Conservation (phyloP, 2,329 filamentous ascomycete genomes). For the Helicocarpus griseus region DNA sequence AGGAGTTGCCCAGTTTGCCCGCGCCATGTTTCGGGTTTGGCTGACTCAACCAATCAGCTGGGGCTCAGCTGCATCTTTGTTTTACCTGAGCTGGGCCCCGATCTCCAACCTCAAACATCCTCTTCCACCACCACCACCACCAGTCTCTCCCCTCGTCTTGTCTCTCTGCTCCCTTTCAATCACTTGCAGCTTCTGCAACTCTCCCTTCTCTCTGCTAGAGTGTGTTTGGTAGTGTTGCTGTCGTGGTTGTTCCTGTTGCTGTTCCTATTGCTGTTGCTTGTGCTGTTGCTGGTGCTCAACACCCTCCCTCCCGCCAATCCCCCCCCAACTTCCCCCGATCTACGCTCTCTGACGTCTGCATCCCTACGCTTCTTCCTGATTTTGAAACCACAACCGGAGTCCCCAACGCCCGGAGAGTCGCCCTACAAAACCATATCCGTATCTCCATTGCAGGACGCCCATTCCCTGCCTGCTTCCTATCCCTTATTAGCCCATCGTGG, state of each 20-base stretch:
- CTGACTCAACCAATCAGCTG: background rate
- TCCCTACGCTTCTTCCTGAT: background rate
- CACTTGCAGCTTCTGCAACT: background rate
- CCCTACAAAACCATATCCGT: background rate
- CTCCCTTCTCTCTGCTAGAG: background rate
- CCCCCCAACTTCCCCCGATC: background rate
- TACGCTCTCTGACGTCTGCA: background rate
- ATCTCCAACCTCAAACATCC: too few relatives aligned
- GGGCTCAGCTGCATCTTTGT: background rate
- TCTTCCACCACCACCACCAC: too few relatives aligned
- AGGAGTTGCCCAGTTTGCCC: background rate
- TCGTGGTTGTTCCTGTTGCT: background rate
- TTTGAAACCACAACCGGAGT: background rate
- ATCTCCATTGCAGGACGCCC: background rate
- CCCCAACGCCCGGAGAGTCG: background rate
- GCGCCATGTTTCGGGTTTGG: background rate
- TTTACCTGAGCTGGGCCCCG: background rate
- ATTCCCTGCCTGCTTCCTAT: background rate
- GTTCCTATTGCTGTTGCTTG: background rate
- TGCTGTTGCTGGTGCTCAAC: background rate
- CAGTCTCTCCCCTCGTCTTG: background rate
- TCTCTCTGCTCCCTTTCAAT: background rate
- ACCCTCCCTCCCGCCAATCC: too few relatives aligned
- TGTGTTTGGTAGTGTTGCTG: background rate
- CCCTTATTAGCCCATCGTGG: background rate